Evolutionary conservation across 495 filamentous ascomycete species (phyloP).

Genomic region (Polyplosphaeria fusca): DNA sequence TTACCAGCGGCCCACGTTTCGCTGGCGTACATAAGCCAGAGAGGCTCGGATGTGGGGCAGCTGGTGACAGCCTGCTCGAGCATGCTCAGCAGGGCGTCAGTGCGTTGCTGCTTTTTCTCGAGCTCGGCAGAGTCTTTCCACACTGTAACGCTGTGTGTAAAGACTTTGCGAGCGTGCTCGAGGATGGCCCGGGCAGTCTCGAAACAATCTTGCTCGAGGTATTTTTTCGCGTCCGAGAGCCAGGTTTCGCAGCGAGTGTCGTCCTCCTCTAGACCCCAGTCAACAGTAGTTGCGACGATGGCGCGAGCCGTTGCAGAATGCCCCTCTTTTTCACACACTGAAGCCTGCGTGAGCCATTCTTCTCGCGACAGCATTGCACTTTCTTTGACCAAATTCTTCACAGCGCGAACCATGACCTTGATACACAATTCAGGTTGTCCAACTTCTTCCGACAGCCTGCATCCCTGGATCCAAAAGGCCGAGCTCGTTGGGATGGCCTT

Average conservation of each 20-base stretch:
- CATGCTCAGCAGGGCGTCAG: slow-evolving; percentile 75
- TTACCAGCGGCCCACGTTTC: slow-evolving; percentile 88
- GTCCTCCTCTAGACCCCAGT: slow-evolving; percentile 91
- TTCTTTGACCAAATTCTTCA: slow-evolving; percentile 83
- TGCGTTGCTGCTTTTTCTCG: slow-evolving; percentile 83
- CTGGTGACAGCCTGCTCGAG: slow-evolving; percentile 93
- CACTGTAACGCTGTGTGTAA: slow-evolving; percentile 73
- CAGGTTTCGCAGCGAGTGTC: slow-evolving; percentile 93
- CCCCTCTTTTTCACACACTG: slow-evolving; percentile 91
- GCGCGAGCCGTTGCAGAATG: slow-evolving; percentile 79
- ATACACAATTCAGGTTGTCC: slow-evolving; percentile 63
- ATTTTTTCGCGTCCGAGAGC: slow-evolving; percentile 84
- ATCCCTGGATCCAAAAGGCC: slow-evolving; percentile 95
- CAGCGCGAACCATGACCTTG: slow-evolving; percentile 90
- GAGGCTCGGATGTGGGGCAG: slow-evolving; percentile 76
- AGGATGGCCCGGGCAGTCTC: slow-evolving; percentile 92
- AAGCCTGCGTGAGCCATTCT: slow-evolving; percentile 93
- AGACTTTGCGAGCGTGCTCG: slow-evolving; percentile 83
- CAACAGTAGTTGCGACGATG: slow-evolving; percentile 89
- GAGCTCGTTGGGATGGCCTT: slow-evolving; percentile 88
- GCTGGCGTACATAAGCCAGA: slow-evolving; percentile 94
- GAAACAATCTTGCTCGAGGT: slow-evolving; percentile 73
- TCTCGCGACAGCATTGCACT: slow-evolving; percentile 95
- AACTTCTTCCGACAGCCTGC: slow-evolving; percentile 87
- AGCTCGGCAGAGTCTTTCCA: slow-evolving; percentile 90